Conservation (phyloP, 441 rosid genomes). For the Syzygium syzygioides region DNA sequence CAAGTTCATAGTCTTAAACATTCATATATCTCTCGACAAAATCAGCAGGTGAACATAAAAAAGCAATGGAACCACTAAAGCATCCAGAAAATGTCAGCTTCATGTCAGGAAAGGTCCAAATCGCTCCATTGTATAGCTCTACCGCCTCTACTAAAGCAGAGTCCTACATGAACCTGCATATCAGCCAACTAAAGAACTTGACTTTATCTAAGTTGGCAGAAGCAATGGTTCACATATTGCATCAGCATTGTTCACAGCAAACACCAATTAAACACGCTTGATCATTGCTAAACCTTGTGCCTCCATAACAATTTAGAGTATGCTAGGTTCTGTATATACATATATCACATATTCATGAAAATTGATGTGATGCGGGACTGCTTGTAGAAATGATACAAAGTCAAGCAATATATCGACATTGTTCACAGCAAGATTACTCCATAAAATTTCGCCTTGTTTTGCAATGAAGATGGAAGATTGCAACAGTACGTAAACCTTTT, state of each 20-base stretch:
- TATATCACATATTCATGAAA: too few relatives aligned
- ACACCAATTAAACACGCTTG: too few relatives aligned
- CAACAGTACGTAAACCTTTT: slow-evolving; percentile 58
- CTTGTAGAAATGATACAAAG: neutral
- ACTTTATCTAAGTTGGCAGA: neutral
- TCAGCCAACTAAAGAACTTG: neutral
- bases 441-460: too few relatives aligned
- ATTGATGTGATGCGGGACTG: too few relatives aligned
- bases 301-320: neutral
- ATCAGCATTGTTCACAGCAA: neutral
- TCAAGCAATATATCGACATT: too few relatives aligned
- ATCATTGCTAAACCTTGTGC: neutral
- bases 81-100: neutral
- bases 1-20: neutral
- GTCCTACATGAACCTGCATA: neutral
- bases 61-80: neutral
- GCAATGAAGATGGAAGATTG: slow-evolving; percentile 19
- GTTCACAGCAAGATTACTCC: neutral
- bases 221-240: neutral
- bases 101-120: neutral
- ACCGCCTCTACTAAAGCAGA: accelerated
- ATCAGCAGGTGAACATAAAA: neutral
- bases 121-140: accelerated
- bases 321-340: too few relatives aligned
- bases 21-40: neutral